Evolutionary conservation across 1,139 yeast species (phyloP), one percentile per base, ranked within the genome.

Genomic region (Arxiozyma heterogenica): DNA sequence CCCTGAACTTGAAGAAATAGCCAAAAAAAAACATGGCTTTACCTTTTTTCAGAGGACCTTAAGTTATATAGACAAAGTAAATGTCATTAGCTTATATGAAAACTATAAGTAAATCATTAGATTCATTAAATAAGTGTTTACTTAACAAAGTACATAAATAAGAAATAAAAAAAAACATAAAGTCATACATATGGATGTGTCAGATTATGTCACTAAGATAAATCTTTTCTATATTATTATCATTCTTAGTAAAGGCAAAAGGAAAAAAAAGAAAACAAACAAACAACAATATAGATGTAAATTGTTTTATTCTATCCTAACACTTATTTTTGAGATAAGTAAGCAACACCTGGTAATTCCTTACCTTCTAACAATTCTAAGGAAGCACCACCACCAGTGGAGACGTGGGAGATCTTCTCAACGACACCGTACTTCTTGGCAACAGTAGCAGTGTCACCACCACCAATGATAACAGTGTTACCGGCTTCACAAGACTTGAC

Each of bases 361-460:
- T 55, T 57, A 55, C 59, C 59, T 55, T 57, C 59, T 52, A 57
- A 52, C 47, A 57, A 53, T 55, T 57, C 59, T 53, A 57, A 82
- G 58, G 97, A 90, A 63, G 98, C 98, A 82, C 98, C 98, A 77
- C 98, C 98, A 77, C 98, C 98, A 61, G 98, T 91, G 62, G 97
- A 90, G 62, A 91, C 96, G 75, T 91, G 98, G 53, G 96, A 88
- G 70, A 91, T 82, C 80, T 90, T 87, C 71, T 87, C 95, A 66
- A 87, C 94, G 63, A 83, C 96, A 71, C 96, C 96, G 75, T 77
- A 91, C 80, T 91, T 91, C 86, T 90, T 90, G 67, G 96, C 96
- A 63, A 90, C 98, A 64, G 98, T 91, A 64, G 98, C 98, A 67
- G 98, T 91, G 76, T 91, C 98, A 80, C 98, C 98, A 83, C 98